Percentiles rank a stretch among this genome's conserved stretches.
These are phyloP conservation scores for Citrus hindsii DNA, from an alignment of 345 rosid species.

Conservation along the genomic window DNA sequence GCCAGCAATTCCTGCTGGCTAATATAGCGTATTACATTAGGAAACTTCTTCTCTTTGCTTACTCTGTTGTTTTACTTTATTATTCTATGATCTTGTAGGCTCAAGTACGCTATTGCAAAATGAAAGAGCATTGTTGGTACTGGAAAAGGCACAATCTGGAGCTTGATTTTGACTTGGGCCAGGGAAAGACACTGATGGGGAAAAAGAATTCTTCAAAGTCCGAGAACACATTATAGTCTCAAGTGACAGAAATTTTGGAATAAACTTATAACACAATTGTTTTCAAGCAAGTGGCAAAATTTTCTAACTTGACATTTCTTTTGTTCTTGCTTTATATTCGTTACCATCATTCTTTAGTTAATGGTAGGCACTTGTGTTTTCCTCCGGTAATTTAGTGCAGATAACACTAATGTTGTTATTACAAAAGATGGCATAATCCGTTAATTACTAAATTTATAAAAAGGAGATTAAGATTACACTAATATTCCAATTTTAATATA, in stretches of 20 bases:
- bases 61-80: not conserved
- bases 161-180: not conserved
- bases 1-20: not conserved
- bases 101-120: not conserved
- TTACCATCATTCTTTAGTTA: not conserved
- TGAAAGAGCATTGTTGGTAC: not conserved
- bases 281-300: not conserved
- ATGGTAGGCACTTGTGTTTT: not conserved
- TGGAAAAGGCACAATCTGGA: not conserved
- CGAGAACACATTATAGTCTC: not conserved
- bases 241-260: not conserved
- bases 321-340: not conserved
- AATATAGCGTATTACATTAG: not conserved
- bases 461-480: too few relatives aligned
- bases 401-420: not conserved
- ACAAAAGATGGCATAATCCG: not conserved
- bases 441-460: not conserved
- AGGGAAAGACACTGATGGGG: not conserved
- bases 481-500: too few relatives aligned
- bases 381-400: not conserved
- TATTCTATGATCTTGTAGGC: conserved; percentile 6
- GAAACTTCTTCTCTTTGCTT: not conserved
- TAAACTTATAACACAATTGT: not conserved
- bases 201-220: not conserved
- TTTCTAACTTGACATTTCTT: not conserved